Conservation (phyloP, 2,329 filamentous ascomycete species). For the Arthrinium phaeospermum region DNA sequence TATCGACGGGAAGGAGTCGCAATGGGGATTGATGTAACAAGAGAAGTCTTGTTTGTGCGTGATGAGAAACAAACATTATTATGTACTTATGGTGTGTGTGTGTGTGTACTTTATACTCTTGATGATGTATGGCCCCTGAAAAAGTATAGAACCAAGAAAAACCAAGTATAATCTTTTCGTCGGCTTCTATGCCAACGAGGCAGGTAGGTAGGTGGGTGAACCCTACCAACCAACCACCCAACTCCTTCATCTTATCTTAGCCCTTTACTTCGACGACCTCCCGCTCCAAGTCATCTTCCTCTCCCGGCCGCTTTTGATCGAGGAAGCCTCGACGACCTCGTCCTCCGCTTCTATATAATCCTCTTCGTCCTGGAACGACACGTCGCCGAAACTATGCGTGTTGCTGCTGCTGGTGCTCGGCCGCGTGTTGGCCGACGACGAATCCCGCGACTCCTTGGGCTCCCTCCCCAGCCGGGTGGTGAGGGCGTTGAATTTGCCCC, state of each 20-base stretch:
- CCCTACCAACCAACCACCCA: background rate
- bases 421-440: background rate
- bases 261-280: background rate
- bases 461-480: conserved; percentile 29
- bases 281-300: conserved; percentile 17
- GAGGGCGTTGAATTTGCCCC: conserved; percentile 42
- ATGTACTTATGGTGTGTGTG: background rate
- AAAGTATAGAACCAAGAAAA: background rate
- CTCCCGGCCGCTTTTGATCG: background rate
- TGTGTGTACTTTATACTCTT: background rate
- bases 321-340: background rate
- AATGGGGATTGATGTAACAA: background rate
- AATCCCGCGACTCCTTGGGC: conserved; percentile 27
- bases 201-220: background rate
- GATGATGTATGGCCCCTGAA: background rate
- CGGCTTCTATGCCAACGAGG: background rate
- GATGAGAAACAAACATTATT: background rate
- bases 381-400: background rate
- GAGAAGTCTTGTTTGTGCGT: background rate
- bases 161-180: background rate
- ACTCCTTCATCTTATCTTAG: background rate
- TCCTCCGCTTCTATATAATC: background rate
- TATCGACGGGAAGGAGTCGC: background rate
- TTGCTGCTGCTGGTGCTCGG: background rate
- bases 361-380: background rate